A percentile compares a stretch with the other conserved stretches of the same genome.
These are phyloP conservation scores for Sanghuangporus weigelae DNA, from an alignment of 1,284 basidiomycete genomes.

Conservation along the genomic window DNA sequence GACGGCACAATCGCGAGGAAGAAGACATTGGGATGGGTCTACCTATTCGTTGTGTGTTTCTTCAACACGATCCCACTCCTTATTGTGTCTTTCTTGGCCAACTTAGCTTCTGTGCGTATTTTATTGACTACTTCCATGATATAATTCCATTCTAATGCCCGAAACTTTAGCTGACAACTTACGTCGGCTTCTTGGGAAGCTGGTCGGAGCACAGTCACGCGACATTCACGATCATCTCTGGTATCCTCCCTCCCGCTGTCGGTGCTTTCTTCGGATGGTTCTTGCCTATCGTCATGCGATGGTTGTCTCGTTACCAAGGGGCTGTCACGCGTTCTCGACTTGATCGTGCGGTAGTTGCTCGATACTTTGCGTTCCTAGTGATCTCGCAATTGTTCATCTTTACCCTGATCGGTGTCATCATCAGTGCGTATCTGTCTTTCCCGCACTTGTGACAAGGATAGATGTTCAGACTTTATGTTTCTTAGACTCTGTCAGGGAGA, in stretches of 20 bases:
- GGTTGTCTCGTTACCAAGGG: conserved; percentile 79
- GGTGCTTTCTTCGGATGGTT: conserved; percentile 88
- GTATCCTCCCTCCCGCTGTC: conserved; percentile 83
- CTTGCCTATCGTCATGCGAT: conserved; percentile 84
- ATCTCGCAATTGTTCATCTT: conserved; percentile 89
- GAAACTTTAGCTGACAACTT: conserved; percentile 47
- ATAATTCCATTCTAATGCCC: not conserved
- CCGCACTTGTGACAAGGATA: not conserved
- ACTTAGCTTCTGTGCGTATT: conserved; percentile 62
- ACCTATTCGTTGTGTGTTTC: conserved; percentile 75
- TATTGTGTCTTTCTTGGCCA: conserved; percentile 77
- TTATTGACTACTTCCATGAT: not conserved
- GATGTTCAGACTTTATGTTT: conserved; percentile 7
- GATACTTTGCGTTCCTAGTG: conserved; percentile 90
- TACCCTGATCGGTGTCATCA: conserved; percentile 83
- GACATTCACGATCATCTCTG: conserved; percentile 74
- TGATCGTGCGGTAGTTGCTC: conserved; percentile 84
- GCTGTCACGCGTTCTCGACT: conserved; percentile 72
- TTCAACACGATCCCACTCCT: conserved; percentile 89
- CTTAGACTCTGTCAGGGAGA: conserved; percentile 56
- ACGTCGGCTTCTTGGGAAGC: conserved; percentile 62
- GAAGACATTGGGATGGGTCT: conserved; percentile 67
- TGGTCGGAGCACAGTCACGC: conserved; percentile 61
- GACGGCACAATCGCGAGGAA: conserved; percentile 62
- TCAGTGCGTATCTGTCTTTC: conserved; percentile 48